These are phyloP conservation scores for Aspergillus indologenus DNA, from an alignment of 495 filamentous ascomycete genomes.

Conservation along the genomic window DNA sequence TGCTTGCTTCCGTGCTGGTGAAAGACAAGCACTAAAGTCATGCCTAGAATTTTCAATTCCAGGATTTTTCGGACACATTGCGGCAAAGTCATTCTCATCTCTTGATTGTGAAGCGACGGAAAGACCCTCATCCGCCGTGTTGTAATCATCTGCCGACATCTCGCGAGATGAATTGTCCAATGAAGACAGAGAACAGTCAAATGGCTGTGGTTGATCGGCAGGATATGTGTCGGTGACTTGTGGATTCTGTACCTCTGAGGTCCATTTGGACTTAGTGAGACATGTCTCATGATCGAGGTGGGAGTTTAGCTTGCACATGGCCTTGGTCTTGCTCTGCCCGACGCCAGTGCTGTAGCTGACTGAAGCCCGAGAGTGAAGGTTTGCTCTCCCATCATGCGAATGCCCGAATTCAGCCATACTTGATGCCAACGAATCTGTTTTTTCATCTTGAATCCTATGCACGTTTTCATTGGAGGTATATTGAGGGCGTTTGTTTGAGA, in stretches of 20 bases:
- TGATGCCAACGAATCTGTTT: not conserved
- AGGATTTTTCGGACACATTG: not conserved
- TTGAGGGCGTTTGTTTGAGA: not conserved
- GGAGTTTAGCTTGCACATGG: not conserved
- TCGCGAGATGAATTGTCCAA: slow-evolving; percentile 20
- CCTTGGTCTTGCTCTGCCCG: not conserved
- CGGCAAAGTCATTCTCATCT: not conserved
- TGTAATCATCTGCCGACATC: slow-evolving; percentile 29
- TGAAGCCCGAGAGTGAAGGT: not conserved
- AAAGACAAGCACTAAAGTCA: not conserved
- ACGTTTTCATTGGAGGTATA: not conserved
- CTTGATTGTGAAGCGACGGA: slow-evolving; percentile 16
- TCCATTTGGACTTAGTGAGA: not conserved
- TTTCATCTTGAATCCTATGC: not conserved
- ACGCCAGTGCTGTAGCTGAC: not conserved
- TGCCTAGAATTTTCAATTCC: not conserved
- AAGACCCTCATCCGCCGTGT: slow-evolving; percentile 37
- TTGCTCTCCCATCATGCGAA: not conserved
- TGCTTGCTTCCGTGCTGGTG: not conserved
- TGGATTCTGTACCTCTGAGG: slow-evolving; percentile 4
- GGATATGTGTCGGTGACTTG: not conserved
- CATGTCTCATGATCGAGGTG: not conserved
- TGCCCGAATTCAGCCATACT: not conserved
- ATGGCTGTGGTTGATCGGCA: not conserved
- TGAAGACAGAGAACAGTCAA: slow-evolving; percentile 18